phyloP scores from a whole-genome alignment of 768 basidiomycete genomes.

The Paxillus involutus region DNA sequence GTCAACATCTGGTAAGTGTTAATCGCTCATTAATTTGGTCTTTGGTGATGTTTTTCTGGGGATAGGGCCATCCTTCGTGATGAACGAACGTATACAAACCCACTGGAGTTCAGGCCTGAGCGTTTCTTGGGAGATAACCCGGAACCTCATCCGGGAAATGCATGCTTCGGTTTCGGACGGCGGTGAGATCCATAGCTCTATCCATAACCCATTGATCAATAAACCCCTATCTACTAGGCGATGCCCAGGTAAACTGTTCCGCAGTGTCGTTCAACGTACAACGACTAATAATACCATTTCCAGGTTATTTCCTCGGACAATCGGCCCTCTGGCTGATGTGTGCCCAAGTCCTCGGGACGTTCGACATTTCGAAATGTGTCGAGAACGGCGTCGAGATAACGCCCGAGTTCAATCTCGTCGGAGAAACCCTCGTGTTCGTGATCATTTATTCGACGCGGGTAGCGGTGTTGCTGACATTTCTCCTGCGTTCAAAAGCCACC shows the following conservation, averaged over 20 bases:
- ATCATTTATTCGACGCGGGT: too few species aligned
- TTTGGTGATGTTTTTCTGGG: background rate
- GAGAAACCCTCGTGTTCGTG: conserved; percentile 11
- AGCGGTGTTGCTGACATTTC: too few species aligned
- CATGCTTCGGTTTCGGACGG: conserved; percentile 19
- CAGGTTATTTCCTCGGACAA: conserved; percentile 29
- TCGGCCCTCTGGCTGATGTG: conserved; percentile 23
- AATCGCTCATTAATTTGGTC: too few species aligned
- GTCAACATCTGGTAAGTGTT: conserved; percentile 16
- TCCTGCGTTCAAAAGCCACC: background rate
- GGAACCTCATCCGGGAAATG: conserved; percentile 10
- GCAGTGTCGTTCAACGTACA: too few species aligned
- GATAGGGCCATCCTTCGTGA: conserved; percentile 21
- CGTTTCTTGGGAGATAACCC: conserved; percentile 18
- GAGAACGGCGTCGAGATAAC: conserved; percentile 42
- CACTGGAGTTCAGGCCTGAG: conserved; percentile 22
- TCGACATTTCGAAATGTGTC: conserved; percentile 40
- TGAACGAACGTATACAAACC: conserved; percentile 12
- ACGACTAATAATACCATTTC: background rate
- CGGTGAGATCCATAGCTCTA: conserved; percentile 1
- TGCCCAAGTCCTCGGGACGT: conserved; percentile 40
- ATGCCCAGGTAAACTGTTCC: conserved; percentile 9
- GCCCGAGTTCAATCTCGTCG: conserved; percentile 39
- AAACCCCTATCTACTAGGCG: background rate
- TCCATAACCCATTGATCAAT: background rate